phyloP scores from a whole-genome alignment of 2,329 filamentous ascomycete species.

The Bipolaris zeicola region DNA sequence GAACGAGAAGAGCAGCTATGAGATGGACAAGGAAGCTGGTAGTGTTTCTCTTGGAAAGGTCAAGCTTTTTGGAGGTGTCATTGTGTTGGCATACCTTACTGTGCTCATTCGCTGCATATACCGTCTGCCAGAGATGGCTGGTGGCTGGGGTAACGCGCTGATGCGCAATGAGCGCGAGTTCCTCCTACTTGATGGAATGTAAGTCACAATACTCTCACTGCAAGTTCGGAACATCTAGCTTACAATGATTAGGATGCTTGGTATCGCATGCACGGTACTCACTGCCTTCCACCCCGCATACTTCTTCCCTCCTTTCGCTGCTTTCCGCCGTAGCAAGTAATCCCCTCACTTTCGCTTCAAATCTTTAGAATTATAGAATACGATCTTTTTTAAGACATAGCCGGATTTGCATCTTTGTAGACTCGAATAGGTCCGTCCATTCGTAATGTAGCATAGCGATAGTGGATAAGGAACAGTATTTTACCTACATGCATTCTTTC shows the following conservation, averaged over 20 bases:
- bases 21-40: constrained; percentile 31
- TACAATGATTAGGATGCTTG: constrained; percentile 31
- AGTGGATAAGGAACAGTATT: background rate
- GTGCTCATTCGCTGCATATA: constrained; percentile 56
- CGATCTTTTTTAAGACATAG: background rate
- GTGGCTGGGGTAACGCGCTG: constrained; percentile 51
- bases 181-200: constrained; percentile 55
- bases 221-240: background rate
- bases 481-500: background rate
- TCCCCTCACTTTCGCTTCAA: background rate
- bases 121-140: constrained; percentile 54
- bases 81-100: constrained; percentile 48
- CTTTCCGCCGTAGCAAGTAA: constrained; percentile 27
- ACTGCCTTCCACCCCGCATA: constrained; percentile 35
- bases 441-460: constrained; percentile 8
- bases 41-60: constrained; percentile 21
- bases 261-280: constrained; percentile 32
- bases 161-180: constrained; percentile 55
- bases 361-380: constrained; percentile 3
- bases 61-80: constrained; percentile 28
- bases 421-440: background rate
- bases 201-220: constrained; percentile 7
- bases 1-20: constrained; percentile 33
- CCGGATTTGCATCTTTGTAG: background rate
- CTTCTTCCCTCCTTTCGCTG: constrained; percentile 37